phyloP scores from a whole-genome alignment of 2,329 filamentous ascomycete genomes.

The Colletotrichum plurivorum region DNA sequence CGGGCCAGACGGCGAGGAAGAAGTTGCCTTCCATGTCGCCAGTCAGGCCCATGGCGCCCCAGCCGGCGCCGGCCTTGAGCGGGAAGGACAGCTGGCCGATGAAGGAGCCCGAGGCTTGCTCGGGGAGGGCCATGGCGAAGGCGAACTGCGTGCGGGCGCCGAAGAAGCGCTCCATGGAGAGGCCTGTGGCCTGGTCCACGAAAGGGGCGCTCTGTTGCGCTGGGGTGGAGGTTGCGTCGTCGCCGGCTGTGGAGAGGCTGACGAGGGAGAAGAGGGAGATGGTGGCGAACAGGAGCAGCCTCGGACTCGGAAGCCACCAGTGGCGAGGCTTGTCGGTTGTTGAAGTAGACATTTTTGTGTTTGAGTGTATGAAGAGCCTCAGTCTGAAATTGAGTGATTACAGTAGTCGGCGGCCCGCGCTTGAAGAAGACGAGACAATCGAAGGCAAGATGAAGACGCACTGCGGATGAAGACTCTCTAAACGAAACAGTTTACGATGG shows the following conservation, averaged over 20 bases:
- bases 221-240: constrained; percentile 36
- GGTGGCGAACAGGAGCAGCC: background rate
- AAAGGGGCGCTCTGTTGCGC: constrained; percentile 44
- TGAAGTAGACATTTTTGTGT: background rate
- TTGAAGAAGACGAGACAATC: constrained; percentile 1
- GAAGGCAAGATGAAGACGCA: constrained; percentile 1
- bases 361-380: background rate
- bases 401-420: constrained; percentile 18
- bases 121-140: constrained; percentile 59
- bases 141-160: constrained; percentile 54
- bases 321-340: background rate
- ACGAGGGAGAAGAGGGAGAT: constrained; percentile 6
- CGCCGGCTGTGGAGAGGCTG: constrained; percentile 16
- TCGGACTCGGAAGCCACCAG: background rate
- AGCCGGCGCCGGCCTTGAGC: constrained; percentile 56
- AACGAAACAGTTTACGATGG: background rate
- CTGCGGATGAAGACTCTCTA: background rate
- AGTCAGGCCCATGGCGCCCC: constrained; percentile 60
- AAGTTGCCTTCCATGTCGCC: constrained; percentile 61
- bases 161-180: constrained; percentile 55
- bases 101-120: constrained; percentile 54
- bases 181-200: constrained; percentile 50
- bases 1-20: constrained; percentile 60
- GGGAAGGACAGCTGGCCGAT: constrained; percentile 63
- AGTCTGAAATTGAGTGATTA: constrained; percentile 10